A percentile compares a stretch with the other conserved stretches of the same genome.
Evolutionary conservation across 305 asterid genomes (phyloP).

Genomic region (Fraxinus albicans): DNA sequence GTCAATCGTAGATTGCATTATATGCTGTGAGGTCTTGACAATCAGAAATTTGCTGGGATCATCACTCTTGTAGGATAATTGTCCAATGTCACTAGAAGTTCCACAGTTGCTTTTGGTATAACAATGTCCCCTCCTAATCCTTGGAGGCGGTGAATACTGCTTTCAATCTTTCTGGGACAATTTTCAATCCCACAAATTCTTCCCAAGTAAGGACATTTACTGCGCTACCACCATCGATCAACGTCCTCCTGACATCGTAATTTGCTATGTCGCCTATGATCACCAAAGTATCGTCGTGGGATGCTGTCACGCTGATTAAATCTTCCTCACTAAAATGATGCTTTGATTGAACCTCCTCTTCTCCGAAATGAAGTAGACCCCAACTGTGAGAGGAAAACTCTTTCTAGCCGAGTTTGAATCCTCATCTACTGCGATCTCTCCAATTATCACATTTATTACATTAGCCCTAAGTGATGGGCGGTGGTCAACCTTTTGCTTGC

Average conservation of each 20-base stretch:
- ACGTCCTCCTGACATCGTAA: neutral
- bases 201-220: neutral
- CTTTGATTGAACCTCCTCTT: no score
- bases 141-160: neutral
- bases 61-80: neutral
- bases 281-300: no score
- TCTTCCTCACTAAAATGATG: no score
- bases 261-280: no score
- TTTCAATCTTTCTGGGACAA: no score
- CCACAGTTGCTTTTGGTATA: neutral
- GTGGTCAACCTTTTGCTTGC: no score
- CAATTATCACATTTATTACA: no score
- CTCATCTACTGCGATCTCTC: neutral
- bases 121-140: neutral
- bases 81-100: neutral
- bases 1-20: neutral
- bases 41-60: no score
- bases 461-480: no score
- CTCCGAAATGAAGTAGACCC: neutral
- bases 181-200: neutral
- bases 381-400: no score
- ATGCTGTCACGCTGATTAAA: no score
- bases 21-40: neutral
- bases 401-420: neutral
- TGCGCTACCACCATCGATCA: neutral